Base-by-base conservation (phyloP, 805 yeast species). In the Ogataea thermomethanolica region DNA sequence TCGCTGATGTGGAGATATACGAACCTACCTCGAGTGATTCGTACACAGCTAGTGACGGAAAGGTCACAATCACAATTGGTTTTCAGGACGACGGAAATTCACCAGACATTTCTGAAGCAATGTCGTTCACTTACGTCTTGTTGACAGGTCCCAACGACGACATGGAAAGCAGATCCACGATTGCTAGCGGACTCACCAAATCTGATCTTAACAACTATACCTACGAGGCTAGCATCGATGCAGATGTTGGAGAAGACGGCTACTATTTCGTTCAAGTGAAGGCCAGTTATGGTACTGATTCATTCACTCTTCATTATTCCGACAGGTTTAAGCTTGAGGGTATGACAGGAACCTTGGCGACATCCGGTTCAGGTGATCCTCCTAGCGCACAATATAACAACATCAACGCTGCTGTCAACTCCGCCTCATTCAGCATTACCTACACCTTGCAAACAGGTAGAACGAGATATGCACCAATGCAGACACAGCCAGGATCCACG, bases 391-490 rank as follows among this genome's bases (percentile, higher is more conserved):
- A 72, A 50, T 30, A 45, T 10, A 55, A 60, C 3, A 59, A 59
- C 8, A 59, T 62, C n/a, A 61, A 74, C 1, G 29, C 29, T 11
- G 62, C 61, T 8, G 71, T 67, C 49, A 61, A 67, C 24, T 64
- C 78, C 0, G 62, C 59, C 9, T 80, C 88, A 2, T 83, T 82
- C 59, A 58, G 81, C 3, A 66, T 89, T 6, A 74, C 95, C 2
- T 91, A 90, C 65, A 74, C 86, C 3, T 48, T 53, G 52, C 98
- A 91, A 66, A 82, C 93, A 0, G 96, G 96, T 23, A 62, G 51
- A 14, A 77, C 85, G 8, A 75, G 90, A 53, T 86, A 65, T 61
- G 97, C 98, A 1, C 96, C 97, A 38, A 87, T 89, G 96, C 97
- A 90, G 65, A 59, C 70, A 44, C 96, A 88, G 64, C 97, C 99